These are phyloP conservation scores for Aeschynomene evenia DNA, from an alignment of 306 rosid genomes.

Conservation along the genomic window DNA sequence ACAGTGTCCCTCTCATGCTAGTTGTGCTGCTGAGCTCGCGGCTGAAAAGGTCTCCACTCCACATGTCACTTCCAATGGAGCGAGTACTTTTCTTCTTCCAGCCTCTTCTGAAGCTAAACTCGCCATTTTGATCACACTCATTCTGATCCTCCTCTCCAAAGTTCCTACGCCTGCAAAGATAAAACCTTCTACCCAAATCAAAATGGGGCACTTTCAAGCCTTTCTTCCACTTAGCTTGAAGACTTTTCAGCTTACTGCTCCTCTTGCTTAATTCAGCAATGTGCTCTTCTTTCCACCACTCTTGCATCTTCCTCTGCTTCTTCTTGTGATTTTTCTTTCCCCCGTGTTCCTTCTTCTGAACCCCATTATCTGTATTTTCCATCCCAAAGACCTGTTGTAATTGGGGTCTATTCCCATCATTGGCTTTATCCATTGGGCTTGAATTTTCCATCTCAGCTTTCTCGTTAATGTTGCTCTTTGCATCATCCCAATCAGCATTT, in stretches of 20 bases:
- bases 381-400: constrained; percentile 38
- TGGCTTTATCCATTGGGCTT: constrained; percentile 48
- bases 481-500: constrained; percentile 82
- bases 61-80: constrained; percentile 74
- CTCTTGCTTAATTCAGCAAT: constrained; percentile 83
- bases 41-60: constrained; percentile 88
- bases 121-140: constrained; percentile 61
- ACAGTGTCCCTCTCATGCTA: constrained; percentile 91
- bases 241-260: constrained; percentile 47
- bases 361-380: constrained; percentile 34
- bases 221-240: constrained; percentile 61
- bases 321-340: constrained; percentile 57
- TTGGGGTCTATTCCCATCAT: constrained; percentile 45
- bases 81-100: constrained; percentile 68
- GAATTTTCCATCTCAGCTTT: constrained; percentile 45
- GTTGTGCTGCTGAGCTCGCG: constrained; percentile 98
- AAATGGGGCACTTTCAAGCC: constrained; percentile 76
- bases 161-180: constrained; percentile 47
- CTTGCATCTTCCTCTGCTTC: constrained; percentile 85
- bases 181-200: constrained; percentile 63
- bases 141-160: constrained; percentile 42
- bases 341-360: constrained; percentile 48
- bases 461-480: constrained; percentile 55
- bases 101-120: constrained; percentile 89
- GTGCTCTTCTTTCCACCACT: constrained; percentile 98